Base-by-base conservation (phyloP, 169 alveolate genomes). In the Plasmodium knowlesi region DNA sequence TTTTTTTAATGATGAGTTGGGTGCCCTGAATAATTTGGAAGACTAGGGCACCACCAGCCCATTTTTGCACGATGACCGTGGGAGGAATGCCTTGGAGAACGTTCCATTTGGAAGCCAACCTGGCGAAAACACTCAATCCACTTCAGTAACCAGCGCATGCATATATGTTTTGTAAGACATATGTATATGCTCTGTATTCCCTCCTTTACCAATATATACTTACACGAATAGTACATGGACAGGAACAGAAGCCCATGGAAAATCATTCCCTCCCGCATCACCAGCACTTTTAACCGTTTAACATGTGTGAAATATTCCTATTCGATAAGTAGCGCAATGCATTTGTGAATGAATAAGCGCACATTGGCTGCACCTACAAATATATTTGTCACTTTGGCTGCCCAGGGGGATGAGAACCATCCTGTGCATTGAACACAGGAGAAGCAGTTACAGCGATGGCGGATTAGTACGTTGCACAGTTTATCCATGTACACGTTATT, bases 1-100 rank as follows among this genome's bases (percentile, higher is more conserved):
- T 70, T 90, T 70, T 70, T 90, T 41, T 76, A 90, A 81, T 81
- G 94, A 90, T 8, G 94, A 88, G 6, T 39, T 81, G 8, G 80
- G n/a, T 0, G 19, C 91, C 34, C 67, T 85, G 2, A 85, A 85
- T 39, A 85, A 85, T 41, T 19, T 72, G 61, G 93, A 73, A 5
- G 93, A 85, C 4, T 61, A 85, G 76, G 22, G 22, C 5, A 50
- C 1, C 0, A 14, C 61, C 61, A 50, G 61, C 61, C 25, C 19
- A 50, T 14, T 67, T 67, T 22, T 25, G 76, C 76, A 67, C 14
- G 76, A 67, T 67, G n/a, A 22, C 32, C 30, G 19, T 19, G 12
- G 30, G 76, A 19, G 30, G 9, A 12, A 3, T 67, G 39, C 0
- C 74, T 61, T 32, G 12, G 1, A 14, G 74, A 61, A 61, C 34